Evolutionary conservation across 2,329 filamentous ascomycete genomes (phyloP).

Genomic region (Lomentospora prolificans): DNA sequence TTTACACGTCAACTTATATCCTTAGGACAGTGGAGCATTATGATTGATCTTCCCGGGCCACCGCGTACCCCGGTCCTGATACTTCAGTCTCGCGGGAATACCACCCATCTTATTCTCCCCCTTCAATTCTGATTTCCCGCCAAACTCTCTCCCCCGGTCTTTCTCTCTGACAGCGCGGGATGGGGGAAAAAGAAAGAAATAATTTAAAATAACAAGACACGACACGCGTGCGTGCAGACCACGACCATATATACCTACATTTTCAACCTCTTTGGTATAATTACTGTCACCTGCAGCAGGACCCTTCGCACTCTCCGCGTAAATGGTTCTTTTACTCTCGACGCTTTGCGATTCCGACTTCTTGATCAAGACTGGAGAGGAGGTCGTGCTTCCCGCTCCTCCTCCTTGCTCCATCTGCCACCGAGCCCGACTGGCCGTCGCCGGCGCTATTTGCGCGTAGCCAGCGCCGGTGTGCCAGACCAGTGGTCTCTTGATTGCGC

Average conservation of each 20-base stretch:
- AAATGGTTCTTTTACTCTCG: neutral
- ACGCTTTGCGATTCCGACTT: neutral
- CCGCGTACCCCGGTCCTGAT: constrained; percentile 1
- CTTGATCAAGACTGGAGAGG: no score
- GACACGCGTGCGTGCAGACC: neutral
- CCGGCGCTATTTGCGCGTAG: neutral
- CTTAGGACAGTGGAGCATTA: neutral
- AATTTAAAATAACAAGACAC: neutral
- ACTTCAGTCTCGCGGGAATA: neutral
- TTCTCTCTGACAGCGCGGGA: neutral
- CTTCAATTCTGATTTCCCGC: neutral
- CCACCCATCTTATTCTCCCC: neutral
- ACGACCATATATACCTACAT: neutral
- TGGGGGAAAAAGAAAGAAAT: neutral
- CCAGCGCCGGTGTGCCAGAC: neutral
- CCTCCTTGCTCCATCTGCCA: neutral
- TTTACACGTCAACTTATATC: neutral
- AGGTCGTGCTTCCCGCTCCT: no score
- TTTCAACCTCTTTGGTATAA: neutral
- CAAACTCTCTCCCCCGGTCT: neutral
- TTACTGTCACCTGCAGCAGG: neutral
- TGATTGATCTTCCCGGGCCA: constrained; percentile 1
- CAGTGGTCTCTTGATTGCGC: neutral
- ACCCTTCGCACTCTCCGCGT: neutral
- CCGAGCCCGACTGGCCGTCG: neutral